Evolutionary conservation across 1,139 yeast species (phyloP).

Genomic region (Yamadazyma triangularis): DNA sequence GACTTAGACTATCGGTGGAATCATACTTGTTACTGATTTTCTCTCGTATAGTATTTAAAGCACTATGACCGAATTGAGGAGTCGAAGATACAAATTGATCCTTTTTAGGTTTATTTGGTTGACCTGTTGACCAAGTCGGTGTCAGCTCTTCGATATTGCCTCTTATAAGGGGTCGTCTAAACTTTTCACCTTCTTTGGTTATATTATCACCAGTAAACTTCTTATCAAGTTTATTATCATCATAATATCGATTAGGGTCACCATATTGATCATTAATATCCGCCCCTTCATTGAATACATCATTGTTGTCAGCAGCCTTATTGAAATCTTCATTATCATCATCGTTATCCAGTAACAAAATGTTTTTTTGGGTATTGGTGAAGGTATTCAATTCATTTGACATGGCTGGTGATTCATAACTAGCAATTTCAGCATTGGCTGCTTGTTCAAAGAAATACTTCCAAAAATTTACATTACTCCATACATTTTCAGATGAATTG

Average conservation of each 20-base stretch:
- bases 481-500: constrained; percentile 48
- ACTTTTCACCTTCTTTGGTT: constrained; percentile 3
- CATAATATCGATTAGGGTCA: not conserved
- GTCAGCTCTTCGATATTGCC: constrained; percentile 28
- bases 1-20: constrained; percentile 20
- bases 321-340: constrained; percentile 12
- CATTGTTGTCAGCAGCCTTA: constrained; percentile 3
- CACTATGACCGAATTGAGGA: constrained; percentile 19
- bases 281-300: not conserved
- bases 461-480: constrained; percentile 67
- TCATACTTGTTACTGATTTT: constrained; percentile 12
- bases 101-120: constrained; percentile 7
- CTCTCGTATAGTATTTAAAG: not conserved
- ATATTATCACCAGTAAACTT: too few relatives aligned
- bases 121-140: constrained; percentile 36
- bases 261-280: not conserved
- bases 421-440: constrained; percentile 61
- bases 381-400: constrained; percentile 11
- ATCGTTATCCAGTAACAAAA: constrained; percentile 16
- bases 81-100: constrained; percentile 28
- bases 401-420: constrained; percentile 49
- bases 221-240: too few relatives aligned
- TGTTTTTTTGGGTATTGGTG: constrained; percentile 10
- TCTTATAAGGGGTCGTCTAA: constrained; percentile 20
- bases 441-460: constrained; percentile 71